Evolutionary conservation across 2,329 filamentous ascomycete species (phyloP).

Genomic region (Epichloe aotearoae): DNA sequence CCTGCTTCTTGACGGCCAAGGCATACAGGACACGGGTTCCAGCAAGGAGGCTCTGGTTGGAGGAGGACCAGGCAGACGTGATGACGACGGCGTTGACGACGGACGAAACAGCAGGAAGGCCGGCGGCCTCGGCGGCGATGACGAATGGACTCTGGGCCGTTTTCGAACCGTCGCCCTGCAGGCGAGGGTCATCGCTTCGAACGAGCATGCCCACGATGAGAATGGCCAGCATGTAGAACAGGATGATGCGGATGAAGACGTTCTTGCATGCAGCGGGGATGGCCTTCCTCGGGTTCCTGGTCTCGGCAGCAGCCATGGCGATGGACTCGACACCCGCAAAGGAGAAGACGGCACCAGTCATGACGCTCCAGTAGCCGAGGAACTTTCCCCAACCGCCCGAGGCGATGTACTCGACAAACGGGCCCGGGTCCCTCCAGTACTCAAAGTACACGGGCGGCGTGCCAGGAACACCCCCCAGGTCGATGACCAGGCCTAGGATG

Average conservation of each 20-base stretch:
- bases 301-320: slow-evolving; percentile 49
- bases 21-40: slow-evolving; percentile 58
- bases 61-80: slow-evolving; percentile 51
- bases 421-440: slow-evolving; percentile 57
- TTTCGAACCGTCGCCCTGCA: slow-evolving; percentile 31
- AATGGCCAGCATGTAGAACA: slow-evolving; percentile 52
- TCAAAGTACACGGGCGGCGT: slow-evolving; percentile 48
- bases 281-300: slow-evolving; percentile 38
- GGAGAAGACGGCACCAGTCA: slow-evolving; percentile 51
- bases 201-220: slow-evolving; percentile 60
- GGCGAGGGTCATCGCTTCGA: slow-evolving; percentile 41
- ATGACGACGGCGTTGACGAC: slow-evolving; percentile 69
- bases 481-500: slow-evolving; percentile 47
- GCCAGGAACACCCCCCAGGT: slow-evolving; percentile 47
- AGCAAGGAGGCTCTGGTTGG: slow-evolving; percentile 49
- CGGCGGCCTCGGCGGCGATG: slow-evolving; percentile 55
- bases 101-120: slow-evolving; percentile 52
- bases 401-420: slow-evolving; percentile 53
- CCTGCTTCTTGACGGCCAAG: slow-evolving; percentile 52
- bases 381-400: slow-evolving; percentile 47
- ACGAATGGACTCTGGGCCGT: slow-evolving; percentile 48
- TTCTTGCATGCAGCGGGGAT: slow-evolving; percentile 43
- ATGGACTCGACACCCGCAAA: slow-evolving; percentile 53
- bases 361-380: slow-evolving; percentile 51
- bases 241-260: slow-evolving; percentile 43